Percentiles rank a stretch among this genome's conserved stretches.
phyloP scores from a whole-genome alignment of 2,329 filamentous ascomycete genomes.

The Hirsutella rhossiliensis region DNA sequence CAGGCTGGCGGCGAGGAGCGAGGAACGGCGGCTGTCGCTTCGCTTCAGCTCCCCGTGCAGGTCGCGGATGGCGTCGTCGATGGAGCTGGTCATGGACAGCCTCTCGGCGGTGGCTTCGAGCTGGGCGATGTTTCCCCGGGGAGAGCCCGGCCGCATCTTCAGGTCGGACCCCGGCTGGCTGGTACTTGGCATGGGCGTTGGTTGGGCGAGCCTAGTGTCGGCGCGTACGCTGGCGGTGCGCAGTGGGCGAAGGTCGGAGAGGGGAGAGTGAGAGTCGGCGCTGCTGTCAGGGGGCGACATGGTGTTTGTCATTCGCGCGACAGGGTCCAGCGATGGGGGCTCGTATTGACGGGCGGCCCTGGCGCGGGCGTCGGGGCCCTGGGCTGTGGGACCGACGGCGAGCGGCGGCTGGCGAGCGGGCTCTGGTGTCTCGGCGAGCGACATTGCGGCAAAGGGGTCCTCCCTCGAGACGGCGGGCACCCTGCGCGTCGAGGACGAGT shows the following conservation, averaged over 20 bases:
- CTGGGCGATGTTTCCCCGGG: conserved; percentile 55
- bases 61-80: conserved; percentile 66
- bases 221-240: conserved; percentile 27
- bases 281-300: conserved; percentile 3
- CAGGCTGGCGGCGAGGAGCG: conserved; percentile 40
- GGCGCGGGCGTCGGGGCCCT: conserved; percentile 6
- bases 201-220: conserved; percentile 27
- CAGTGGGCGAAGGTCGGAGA: conserved; percentile 13
- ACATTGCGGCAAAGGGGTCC: conserved; percentile 4
- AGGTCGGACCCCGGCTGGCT: conserved; percentile 42
- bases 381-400: conserved; percentile 1
- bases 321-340: conserved; percentile 3
- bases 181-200: conserved; percentile 35
- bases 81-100: conserved; percentile 61
- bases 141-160: conserved; percentile 48
- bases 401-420: background rate
- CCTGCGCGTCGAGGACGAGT: background rate
- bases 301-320: conserved; percentile 4
- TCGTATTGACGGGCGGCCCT: conserved; percentile 5
- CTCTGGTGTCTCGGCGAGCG: conserved; percentile 7
- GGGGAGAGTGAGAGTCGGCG: conserved; percentile 3
- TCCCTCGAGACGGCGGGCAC: background rate
- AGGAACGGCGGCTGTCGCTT: conserved; percentile 54
- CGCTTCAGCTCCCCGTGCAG: conserved; percentile 60
- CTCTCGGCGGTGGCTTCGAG: conserved; percentile 67